Base-by-base conservation (phyloP, 805 yeast species). In the Yamadazyma endophytica region DNA sequence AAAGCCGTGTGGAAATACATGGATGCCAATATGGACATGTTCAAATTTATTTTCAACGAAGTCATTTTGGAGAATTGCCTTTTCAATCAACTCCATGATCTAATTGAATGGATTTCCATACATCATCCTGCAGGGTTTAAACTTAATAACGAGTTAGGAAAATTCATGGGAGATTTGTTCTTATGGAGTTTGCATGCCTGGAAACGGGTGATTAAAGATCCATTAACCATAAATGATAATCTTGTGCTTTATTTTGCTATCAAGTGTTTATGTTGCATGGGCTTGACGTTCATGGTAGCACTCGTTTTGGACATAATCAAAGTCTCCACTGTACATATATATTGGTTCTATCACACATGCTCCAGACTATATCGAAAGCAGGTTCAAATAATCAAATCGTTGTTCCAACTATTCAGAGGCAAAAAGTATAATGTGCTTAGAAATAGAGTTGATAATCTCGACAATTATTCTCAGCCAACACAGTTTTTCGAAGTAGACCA, bases 51-150 rank as follows among this genome's bases (percentile, higher is more conserved):
- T 46, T 32, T 31, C 70, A 21, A 49, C 52, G 25, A 37, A 54
- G 24, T 31, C 4, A 17, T 58, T 4, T 55, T 77, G 9, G 58
- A 68, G 23, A 49, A 48, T 15, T 35, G 66, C 1, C 40, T 81
- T 9, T 73, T 74, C 33, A 49, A 60, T 20, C 64, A 65, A n/a
- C 56, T 80, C 25, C 58, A 67, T 13, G 38, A 50, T 2, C 52
- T 79, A 22, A 76, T 89, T 3, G 43, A 62, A 0, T 83, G 95
- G 89, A 66, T 92, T 21, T 86, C 88, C 65, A 72, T 46, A 14
- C 40, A 78, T 39, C 83, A 89, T 47, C 98, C 98, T 0, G 95
- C 90, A 11, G 98, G 98, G 4, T 78, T 92, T 46, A 92, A 92
- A 50, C 71, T 92, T 31, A 92, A 92, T 54, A 80, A 77, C 37